Conservation (phyloP, 148 eudicot species). For the Drosera capensis region DNA sequence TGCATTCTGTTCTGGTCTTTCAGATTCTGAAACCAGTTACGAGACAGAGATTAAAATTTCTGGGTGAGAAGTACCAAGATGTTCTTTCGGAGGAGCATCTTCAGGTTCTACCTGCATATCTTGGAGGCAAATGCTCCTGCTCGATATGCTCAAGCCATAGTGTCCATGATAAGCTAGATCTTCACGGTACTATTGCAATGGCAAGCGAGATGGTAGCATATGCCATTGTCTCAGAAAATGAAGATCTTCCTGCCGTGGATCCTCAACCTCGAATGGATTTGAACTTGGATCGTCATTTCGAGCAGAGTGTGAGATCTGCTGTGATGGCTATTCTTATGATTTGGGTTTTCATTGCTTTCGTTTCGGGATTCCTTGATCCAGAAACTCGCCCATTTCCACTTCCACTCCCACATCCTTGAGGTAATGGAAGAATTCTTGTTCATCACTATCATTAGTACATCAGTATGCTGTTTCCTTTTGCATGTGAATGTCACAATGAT, state of each 20-base stretch:
- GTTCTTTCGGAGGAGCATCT: slow-evolving; percentile 41
- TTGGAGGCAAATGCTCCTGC: slow-evolving; percentile 67
- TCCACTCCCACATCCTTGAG: slow-evolving; percentile 17
- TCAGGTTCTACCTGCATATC: slow-evolving; percentile 48
- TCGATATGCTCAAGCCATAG: slow-evolving; percentile 28
- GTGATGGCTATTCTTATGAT: slow-evolving; percentile 55
- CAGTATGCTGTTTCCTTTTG: no score
- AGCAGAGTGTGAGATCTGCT: slow-evolving; percentile 39
- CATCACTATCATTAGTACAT: no score
- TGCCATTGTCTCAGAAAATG: slow-evolving; percentile 9
- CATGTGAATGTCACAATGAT: no score
- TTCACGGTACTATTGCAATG: slow-evolving; percentile 6
- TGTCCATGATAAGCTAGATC: slow-evolving; percentile 6
- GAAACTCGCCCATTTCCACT: slow-evolving; percentile 24
- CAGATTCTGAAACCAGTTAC: slow-evolving; percentile 75
- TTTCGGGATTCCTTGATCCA: slow-evolving; percentile 35
- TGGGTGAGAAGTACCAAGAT: slow-evolving; percentile 37
- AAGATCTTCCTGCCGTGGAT: slow-evolving; percentile 14
- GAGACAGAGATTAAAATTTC: slow-evolving; percentile 49
- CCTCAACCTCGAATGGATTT: slow-evolving; percentile 15
- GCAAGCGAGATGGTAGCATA: slow-evolving; percentile 8
- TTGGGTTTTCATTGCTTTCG: slow-evolving; percentile 42
- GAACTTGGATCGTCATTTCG: slow-evolving; percentile 17
- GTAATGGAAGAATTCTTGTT: no score
- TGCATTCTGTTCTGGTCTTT: slow-evolving; percentile 1